Percentiles rank a stretch among this genome's conserved stretches.
Evolutionary conservation across 2,329 filamentous ascomycete genomes (phyloP).

Genomic region (Hypoxylon rubiginosum): DNA sequence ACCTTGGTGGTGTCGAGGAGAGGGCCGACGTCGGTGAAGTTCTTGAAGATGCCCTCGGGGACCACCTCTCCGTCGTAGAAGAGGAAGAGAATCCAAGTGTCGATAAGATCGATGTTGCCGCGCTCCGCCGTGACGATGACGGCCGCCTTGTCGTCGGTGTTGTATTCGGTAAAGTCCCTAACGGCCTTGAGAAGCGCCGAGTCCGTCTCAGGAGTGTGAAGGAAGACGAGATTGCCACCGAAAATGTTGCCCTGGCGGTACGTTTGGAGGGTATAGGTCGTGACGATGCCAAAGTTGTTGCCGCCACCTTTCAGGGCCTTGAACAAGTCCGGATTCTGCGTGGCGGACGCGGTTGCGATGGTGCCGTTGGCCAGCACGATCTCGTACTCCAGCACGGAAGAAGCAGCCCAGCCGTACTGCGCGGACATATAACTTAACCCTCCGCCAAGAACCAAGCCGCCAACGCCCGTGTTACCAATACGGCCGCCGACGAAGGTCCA

Average conservation of each 20-base stretch:
- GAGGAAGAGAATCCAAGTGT: conserved; percentile 71
- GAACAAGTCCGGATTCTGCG: conserved; percentile 63
- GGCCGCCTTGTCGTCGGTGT: conserved; percentile 69
- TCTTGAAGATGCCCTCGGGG: conserved; percentile 66
- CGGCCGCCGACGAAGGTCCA: conserved; percentile 61
- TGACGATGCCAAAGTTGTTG: conserved; percentile 67
- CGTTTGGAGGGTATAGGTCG: conserved; percentile 60
- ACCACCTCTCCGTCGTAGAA: conserved; percentile 71
- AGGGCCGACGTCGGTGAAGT: conserved; percentile 65
- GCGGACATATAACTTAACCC: conserved; percentile 66
- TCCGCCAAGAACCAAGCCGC: conserved; percentile 66
- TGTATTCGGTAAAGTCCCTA: conserved; percentile 69
- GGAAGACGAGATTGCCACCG: conserved; percentile 60
- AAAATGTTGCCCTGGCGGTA: conserved; percentile 58
- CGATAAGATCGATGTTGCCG: conserved; percentile 58
- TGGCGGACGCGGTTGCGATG: conserved; percentile 60
- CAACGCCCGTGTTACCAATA: conserved; percentile 60
- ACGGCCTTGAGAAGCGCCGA: conserved; percentile 61
- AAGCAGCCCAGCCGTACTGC: conserved; percentile 64
- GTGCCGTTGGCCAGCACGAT: conserved; percentile 66
- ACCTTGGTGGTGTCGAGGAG: conserved; percentile 61
- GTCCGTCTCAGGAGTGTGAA: conserved; percentile 48
- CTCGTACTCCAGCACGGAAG: conserved; percentile 64
- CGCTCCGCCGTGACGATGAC: conserved; percentile 70
- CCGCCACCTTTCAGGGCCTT: conserved; percentile 68